phyloP scores from a whole-genome alignment of 1,284 basidiomycete genomes.

The Clitocybe nebularis region DNA sequence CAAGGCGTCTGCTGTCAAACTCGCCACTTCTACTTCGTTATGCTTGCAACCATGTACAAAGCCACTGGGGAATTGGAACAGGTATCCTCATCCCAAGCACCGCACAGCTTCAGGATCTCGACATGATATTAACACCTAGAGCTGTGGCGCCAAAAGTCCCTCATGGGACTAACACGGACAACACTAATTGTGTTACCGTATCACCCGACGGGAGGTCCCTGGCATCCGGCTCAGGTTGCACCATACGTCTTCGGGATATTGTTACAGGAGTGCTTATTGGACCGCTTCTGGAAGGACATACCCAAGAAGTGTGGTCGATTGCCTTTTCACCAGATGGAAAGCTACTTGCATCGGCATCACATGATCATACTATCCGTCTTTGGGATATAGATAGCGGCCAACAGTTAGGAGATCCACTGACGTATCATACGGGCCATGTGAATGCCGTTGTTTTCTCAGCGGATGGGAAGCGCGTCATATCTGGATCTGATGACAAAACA shows the following conservation, averaged over 20 bases:
- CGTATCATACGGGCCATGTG: constrained; percentile 7
- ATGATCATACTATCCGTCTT: constrained; percentile 9
- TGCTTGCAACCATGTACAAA: too few species aligned
- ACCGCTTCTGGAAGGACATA: constrained; percentile 4
- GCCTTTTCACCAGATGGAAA: constrained; percentile 8
- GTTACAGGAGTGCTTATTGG: neutral
- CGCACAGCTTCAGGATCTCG: too few species aligned
- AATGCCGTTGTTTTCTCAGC: constrained; percentile 6
- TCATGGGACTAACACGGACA: too few species aligned
- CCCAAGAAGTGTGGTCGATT: constrained; percentile 7
- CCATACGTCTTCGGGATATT: neutral
- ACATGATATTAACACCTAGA: too few species aligned
- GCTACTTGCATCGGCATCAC: constrained; percentile 8
- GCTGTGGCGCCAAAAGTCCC: too few species aligned
- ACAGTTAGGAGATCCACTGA: constrained; percentile 5
- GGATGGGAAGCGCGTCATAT: constrained; percentile 2
- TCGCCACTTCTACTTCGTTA: too few species aligned
- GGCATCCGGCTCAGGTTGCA: too few species aligned
- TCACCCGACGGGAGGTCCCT: too few species aligned
- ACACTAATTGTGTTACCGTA: too few species aligned
- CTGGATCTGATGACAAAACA: constrained; percentile 10
- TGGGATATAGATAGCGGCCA: constrained; percentile 5
- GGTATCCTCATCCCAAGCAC: too few species aligned
- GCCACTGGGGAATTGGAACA: too few species aligned
- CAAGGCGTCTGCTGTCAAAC: too few species aligned